Evolutionary conservation across 345 rosid species (phyloP), one percentile per base, ranked within the genome.

Genomic region (Eucalyptus camaldulensis): DNA sequence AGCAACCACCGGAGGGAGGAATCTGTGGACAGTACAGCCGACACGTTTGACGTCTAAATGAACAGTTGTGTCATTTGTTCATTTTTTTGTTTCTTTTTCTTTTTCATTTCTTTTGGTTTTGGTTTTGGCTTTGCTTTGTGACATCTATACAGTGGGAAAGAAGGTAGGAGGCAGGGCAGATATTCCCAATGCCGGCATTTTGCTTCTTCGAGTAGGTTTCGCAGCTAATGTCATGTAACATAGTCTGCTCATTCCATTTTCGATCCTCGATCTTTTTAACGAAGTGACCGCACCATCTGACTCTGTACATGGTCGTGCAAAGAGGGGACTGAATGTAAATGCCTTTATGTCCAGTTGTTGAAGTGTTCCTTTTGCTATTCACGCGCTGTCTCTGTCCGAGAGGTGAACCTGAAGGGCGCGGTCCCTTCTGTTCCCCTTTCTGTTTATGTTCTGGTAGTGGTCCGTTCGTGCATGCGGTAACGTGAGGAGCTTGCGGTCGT

Each of bases 1-100:
- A 89, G 90, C 13, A 93, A 93, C 49, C 95, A 94, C 91, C 88
- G 88, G 91, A 95, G 99, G 87, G 95, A 94, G 43, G 95, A 95
- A 89, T 96, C 99, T 31, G 29, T 94, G 90, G 99, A 97, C 91
- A 96, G 96, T 54, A 88, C 91, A 89, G 88, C 87, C 49, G 98
- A 95, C 90, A 90, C 94, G 25, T 88, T 86, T 89, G 97, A 96
- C 60, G 90, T 93, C 44, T 94, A 90, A 90, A 90, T 67, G 72
- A 89, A 72, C 90, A 89, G 83, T 89, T 87, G 56, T 40, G 87
- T 80, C 37, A 43, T 88, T 91, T 87, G 86, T 90, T 86, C 67
- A 51, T 80, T 88, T 86, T 86, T 85, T 85, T 56, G 22, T 40
- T 13, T 76, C 88, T 72, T 91, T 87, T 86, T 47, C 85, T 58